Percentiles rank a stretch among this genome's conserved stretches.
Conservation (phyloP, 106 monocot species). For the Dioscorea alata region DNA sequence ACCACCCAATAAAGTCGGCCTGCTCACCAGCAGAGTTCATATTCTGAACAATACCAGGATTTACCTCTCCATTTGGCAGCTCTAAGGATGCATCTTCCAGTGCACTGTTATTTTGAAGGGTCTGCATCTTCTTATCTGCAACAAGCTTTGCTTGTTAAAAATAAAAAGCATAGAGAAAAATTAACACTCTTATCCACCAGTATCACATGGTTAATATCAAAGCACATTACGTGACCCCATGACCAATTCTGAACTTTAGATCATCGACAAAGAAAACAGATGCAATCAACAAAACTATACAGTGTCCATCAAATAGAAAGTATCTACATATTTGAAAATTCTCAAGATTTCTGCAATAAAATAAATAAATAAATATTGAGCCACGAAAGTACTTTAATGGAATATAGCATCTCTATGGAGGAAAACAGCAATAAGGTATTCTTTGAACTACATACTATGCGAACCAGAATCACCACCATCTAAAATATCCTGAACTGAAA, state of each 20-base stretch:
- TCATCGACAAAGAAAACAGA: background rate
- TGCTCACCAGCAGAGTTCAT: conserved; percentile 15
- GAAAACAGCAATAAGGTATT: conserved; percentile 11
- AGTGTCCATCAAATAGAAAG: no score
- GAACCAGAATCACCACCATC: conserved; percentile 40
- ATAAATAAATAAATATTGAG: no score
- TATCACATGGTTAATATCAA: no score
- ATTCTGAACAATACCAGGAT: conserved; percentile 17
- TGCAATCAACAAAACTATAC: no score
- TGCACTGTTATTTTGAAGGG: conserved; percentile 18
- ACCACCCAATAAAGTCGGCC: conserved; percentile 32
- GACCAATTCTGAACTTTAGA: background rate
- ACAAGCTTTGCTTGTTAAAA: conserved; percentile 28
- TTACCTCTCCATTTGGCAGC: conserved; percentile 29
- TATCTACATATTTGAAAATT: no score
- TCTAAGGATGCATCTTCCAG: conserved; percentile 19
- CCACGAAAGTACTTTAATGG: no score
- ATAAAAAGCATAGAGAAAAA: no score
- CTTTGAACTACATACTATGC: conserved; percentile 50
- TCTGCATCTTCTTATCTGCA: conserved; percentile 43
- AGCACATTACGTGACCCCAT: no score
- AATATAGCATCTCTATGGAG: background rate
- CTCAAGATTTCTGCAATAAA: no score
- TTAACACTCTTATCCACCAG: no score
- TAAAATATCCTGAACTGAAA: conserved; percentile 72